Conservation (phyloP, 2,329 filamentous ascomycete species). For the Arthrobotrys pseudoclavata region DNA sequence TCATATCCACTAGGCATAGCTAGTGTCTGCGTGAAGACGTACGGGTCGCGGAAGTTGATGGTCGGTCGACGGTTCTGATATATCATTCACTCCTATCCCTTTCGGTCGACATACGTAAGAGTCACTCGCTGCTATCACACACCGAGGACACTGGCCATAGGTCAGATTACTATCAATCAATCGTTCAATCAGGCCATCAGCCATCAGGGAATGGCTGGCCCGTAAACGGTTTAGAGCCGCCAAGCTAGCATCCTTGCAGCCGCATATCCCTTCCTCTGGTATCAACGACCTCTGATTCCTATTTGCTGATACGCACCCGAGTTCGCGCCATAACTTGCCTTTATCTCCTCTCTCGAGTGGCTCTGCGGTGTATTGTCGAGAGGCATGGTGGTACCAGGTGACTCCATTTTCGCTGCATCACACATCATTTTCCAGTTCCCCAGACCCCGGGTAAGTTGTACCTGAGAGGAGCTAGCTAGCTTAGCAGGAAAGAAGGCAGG, state of each 20-base stretch:
- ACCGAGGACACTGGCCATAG: conserved; percentile 19
- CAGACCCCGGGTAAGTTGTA: conserved; percentile 32
- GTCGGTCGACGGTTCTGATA: not conserved
- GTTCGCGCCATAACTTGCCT: conserved; percentile 44
- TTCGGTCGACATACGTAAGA: conserved; percentile 38
- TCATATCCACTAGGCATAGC: no score
- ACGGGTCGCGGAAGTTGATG: not conserved
- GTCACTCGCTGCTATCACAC: conserved; percentile 59
- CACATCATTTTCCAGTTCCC: conserved; percentile 43
- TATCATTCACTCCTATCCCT: conserved; percentile 26
- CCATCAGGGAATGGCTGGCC: conserved; percentile 2
- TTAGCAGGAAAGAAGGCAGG: conserved; percentile 19
- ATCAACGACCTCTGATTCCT: conserved; percentile 34
- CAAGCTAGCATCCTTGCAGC: conserved; percentile 33
- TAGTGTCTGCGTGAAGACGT: no score
- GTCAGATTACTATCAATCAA: conserved; percentile 17
- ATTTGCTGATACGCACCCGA: conserved; percentile 57
- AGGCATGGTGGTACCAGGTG: conserved; percentile 40
- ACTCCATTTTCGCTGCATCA: conserved; percentile 54
- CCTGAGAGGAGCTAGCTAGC: conserved; percentile 16
- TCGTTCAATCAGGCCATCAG: conserved; percentile 19
- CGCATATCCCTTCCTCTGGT: conserved; percentile 55
- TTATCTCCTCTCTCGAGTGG: conserved; percentile 31
- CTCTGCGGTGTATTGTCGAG: conserved; percentile 4
- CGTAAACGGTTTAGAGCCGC: conserved; percentile 39